Percentiles rank a stretch among this genome's conserved stretches.
Conservation (phyloP, 2,329 filamentous ascomycete species). For the Dothideomycetes sp. region DNA sequence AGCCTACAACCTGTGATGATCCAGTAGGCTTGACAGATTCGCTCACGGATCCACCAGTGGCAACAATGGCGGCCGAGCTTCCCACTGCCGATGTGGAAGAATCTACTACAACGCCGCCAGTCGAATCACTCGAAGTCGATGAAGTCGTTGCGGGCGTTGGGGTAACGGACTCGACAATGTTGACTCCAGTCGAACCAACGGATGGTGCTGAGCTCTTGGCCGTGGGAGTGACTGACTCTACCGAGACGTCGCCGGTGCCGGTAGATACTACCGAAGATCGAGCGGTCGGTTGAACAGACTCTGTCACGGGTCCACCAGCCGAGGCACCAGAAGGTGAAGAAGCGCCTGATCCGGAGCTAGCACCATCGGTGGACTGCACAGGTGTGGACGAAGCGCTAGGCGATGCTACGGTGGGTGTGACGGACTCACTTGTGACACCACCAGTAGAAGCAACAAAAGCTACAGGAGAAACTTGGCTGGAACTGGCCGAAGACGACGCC, state of each 20-base stretch:
- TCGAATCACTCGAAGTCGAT: slow-evolving; percentile 1
- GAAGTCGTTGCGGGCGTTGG: slow-evolving; percentile 1
- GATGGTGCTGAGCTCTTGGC: background rate
- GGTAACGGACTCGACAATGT: slow-evolving; percentile 1
- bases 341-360: background rate
- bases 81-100: too few relatives aligned
- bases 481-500: background rate
- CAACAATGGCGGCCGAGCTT: too few relatives aligned
- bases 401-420: slow-evolving; percentile 5
- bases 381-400: background rate
- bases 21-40: background rate
- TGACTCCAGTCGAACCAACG: slow-evolving; percentile 15
- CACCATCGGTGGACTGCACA: slow-evolving; percentile 8
- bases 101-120: slow-evolving; percentile 5
- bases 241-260: slow-evolving; percentile 2
- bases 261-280: background rate
- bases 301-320: slow-evolving; percentile 2
- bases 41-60: background rate
- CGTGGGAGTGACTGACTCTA: slow-evolving; percentile 6
- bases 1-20: too few relatives aligned
- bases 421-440: background rate
- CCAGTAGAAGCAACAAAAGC: background rate
- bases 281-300: slow-evolving; percentile 4
- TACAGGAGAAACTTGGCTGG: background rate
- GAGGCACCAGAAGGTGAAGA: background rate